Evolutionary conservation across 129 eudicot species (phyloP), one percentile per base, ranked within the genome.

Genomic region (Chrysanthemum lavandulifolium): DNA sequence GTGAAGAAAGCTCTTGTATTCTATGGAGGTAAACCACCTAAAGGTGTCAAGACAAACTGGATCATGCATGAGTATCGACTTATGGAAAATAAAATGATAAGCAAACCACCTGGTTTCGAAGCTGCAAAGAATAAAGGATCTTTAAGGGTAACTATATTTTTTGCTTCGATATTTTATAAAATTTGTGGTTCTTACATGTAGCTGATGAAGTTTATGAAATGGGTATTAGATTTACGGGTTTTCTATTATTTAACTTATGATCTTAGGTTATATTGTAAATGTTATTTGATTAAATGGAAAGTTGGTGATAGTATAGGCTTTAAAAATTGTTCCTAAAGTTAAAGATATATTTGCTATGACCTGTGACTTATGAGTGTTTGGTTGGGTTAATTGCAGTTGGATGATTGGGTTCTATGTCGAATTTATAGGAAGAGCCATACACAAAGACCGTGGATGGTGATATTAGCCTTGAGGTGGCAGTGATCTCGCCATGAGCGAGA

Each of bases 341-440:
- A 31, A 31, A 31, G 36, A 31, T 31, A 29, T 29, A 18, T 55
- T 57, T 6, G 13, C 2, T n/a, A 16, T n/a, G 23, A 16, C 9
- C 8, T 18, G 5, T 3, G n/a, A 54, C 21, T 57, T 11, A 7
- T 16, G 7, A 27, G 9, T 61, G 6, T 61, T 27, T 61, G 18
- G 31, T 61, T 12, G 47, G 67, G 10, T 62, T 31, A 23, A 62
- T 31, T 68, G 50, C 74, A 92, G 98, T 85, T 92, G 51, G 98
- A 92, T 78, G 98, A 92, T 83, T 92, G 98, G 98, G 98, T 92
- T 59, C 72, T 92, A 25, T 92, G 98, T 75, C 91, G 98, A 74
- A 92, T 92, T 65, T 92, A 92, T 91, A 89, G 87, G 82, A 92
- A 89, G 82, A 83, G 67, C 73, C 87, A 80, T 73, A 76, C 71